Base-by-base conservation (phyloP, 2,329 filamentous ascomycete genomes). In the Parastagonospora nodorum region DNA sequence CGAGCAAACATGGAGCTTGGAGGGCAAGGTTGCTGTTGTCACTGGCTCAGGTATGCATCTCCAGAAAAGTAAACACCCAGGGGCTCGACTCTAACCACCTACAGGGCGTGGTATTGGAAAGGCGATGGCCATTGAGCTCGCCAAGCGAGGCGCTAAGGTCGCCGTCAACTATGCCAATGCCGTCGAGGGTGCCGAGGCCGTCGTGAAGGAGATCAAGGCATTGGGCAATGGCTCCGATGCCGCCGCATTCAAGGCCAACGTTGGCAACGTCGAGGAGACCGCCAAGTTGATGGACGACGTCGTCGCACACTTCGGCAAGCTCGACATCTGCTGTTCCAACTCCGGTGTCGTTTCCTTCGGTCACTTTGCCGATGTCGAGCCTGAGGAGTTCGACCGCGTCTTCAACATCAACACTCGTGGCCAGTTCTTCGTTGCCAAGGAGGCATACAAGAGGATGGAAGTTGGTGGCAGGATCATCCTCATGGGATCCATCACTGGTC, bases 311-410 rank as follows among this genome's bases (percentile, higher is more conserved):
- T 90, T 85, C 67, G 86, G 86, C 72, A 81, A 84, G 72, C 79
- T 89, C 66, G 79, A 89, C 75, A 87, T 89, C 61, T 86, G 87
- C 66, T 84, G 83, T 79, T 88, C 84, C 68, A 89, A 89, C 80
- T 84, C 82, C 39, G 86, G 81, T 58, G 81, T 81, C 47, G 79
- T 81, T 31, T 77, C 76, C 38, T 81, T 81, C 67, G 79, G 79
- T 51, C 79, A 81, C 70, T 69, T 81, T 61, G 79, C 80, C 71
- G 79, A 81, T 52, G 79, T 81, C 39, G 77, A 77, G 39, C 78
- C 80, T 68, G 81, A 81, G 69, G 77, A 81, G 68, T 83, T 78
- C 60, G 81, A 85, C 72, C 78, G 79, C 33, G 82, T 86, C 50
- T 84, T 86, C 71, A 77, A 76, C 67, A 79, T 85, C 68, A 86